phyloP scores from a whole-genome alignment of 371 early-diverging fungal genomes.

The Mortierella sp. region DNA sequence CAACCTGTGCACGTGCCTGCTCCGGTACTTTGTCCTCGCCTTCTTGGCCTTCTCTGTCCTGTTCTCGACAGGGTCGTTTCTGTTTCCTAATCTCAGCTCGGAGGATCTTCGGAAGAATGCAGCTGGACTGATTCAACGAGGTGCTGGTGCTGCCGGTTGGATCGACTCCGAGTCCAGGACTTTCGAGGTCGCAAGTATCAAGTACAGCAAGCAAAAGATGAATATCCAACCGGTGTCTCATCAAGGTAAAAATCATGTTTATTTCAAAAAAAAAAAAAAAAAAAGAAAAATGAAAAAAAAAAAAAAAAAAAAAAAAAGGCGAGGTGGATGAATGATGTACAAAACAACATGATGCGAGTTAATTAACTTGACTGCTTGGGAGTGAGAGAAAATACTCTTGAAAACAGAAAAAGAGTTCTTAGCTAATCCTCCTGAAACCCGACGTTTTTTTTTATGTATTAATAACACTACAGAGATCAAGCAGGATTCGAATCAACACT shows the following conservation, averaged over 20 bases:
- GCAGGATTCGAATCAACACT: slow-evolving; percentile 3
- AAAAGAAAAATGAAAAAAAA: neutral
- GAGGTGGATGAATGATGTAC: too few species aligned
- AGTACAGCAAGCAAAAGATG: slow-evolving; percentile 44
- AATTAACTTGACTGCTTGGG: too few species aligned
- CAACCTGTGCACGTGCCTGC: slow-evolving; percentile 46
- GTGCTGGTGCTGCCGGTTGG: slow-evolving; percentile 42
- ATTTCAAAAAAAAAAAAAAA: too few species aligned
- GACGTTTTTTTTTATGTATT: neutral
- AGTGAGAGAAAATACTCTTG: too few species aligned
- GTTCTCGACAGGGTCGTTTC: slow-evolving; percentile 30
- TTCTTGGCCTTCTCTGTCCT: slow-evolving; percentile 43
- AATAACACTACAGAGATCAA: neutral
- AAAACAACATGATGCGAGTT: too few species aligned
- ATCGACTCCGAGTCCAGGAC: slow-evolving; percentile 36
- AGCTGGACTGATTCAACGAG: slow-evolving; percentile 55
- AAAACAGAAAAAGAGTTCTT: neutral
- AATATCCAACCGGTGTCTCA: slow-evolving; percentile 19
- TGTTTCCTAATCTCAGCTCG: slow-evolving; percentile 34
- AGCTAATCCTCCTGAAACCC: neutral
- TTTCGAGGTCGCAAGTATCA: slow-evolving; percentile 41
- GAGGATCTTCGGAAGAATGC: slow-evolving; percentile 55
- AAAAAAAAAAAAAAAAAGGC: neutral
- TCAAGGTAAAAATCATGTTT: too few species aligned
- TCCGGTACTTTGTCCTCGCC: slow-evolving; percentile 40